phyloP scores from a whole-genome alignment of 805 yeast species.

The Naumovozyma castellii region DNA sequence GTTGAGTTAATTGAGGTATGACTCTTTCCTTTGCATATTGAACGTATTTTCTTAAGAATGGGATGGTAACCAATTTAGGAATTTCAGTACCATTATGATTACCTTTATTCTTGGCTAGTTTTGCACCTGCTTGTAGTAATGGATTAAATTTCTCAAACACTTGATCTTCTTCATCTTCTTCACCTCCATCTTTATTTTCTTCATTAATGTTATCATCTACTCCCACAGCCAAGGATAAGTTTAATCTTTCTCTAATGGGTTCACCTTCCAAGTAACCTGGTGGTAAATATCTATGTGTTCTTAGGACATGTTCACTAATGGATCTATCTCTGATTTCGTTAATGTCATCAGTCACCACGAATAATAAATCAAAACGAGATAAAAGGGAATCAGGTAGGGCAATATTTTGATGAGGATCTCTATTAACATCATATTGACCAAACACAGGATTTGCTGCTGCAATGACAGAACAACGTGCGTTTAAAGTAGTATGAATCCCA shows the following conservation, averaged over 20 bases:
- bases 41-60: slow-evolving; percentile 82
- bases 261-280: slow-evolving; percentile 87
- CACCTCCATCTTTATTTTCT: slow-evolving; percentile 28
- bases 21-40: slow-evolving; percentile 89
- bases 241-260: slow-evolving; percentile 73
- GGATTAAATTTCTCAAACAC: slow-evolving; percentile 83
- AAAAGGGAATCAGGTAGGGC: slow-evolving; percentile 93
- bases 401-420: slow-evolving; percentile 92
- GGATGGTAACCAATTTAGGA: slow-evolving; percentile 55
- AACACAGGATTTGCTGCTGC: slow-evolving; percentile 98
- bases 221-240: slow-evolving; percentile 74
- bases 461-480: slow-evolving; percentile 91
- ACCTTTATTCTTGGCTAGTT: slow-evolving; percentile 31
- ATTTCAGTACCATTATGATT: slow-evolving; percentile 29
- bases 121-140: slow-evolving; percentile 71
- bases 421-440: slow-evolving; percentile 93
- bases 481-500: slow-evolving; percentile 91
- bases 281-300: slow-evolving; percentile 85
- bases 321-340: slow-evolving; percentile 74
- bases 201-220: slow-evolving; percentile 40
- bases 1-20: slow-evolving; percentile 66
- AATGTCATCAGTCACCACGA: slow-evolving; percentile 93
- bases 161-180: slow-evolving; percentile 35
- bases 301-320: slow-evolving; percentile 87
- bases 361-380: slow-evolving; percentile 91